Evolutionary conservation across 164 flowering plant species (phyloP), one percentile per base, ranked within the genome.

Genomic region (Warburgia ugandensis): DNA sequence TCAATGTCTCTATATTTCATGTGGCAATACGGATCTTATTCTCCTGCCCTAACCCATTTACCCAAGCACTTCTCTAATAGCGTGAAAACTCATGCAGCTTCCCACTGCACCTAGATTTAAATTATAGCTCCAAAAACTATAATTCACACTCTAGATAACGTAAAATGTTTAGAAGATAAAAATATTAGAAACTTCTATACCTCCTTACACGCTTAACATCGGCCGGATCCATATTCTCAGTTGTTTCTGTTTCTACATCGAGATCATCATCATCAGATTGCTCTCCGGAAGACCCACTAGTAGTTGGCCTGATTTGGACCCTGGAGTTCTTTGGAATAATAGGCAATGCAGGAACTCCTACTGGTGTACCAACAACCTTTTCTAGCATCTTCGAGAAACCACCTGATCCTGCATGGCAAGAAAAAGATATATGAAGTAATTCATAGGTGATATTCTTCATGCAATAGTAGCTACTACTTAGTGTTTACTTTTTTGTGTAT

Each of bases 121-220:
- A n/a, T n/a, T n/a, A n/a, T n/a, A n/a, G n/a, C n/a, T n/a, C n/a
- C n/a, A n/a, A n/a, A n/a, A n/a, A n/a, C n/a, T n/a, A n/a, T n/a
- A n/a, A n/a, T n/a, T n/a, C n/a, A n/a, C n/a, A n/a, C n/a, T n/a
- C n/a, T n/a, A n/a, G n/a, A n/a, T n/a, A n/a, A n/a, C n/a, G n/a
- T n/a, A n/a, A n/a, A n/a, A n/a, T n/a, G n/a, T n/a, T n/a, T n/a
- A 21, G 11, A 20, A 2, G 28, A 26, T 19, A 21, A 7, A 26
- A 45, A 9, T 45, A 26, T 22, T 5, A 14, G 12, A 4, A 6
- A 0, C n/a, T 13, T 11, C 7, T 1, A 61, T 76, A 94, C 99
- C 99, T 88, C 65, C 96, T 77, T 28, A 77, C 79, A 53, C 99
- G 97, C 62, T 89, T 94, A 39, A 54, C 86, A 81, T 80, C 81